Evolutionary conservation across 208 protist genomes (phyloP).

Genomic region (Zelonia costaricensis): DNA sequence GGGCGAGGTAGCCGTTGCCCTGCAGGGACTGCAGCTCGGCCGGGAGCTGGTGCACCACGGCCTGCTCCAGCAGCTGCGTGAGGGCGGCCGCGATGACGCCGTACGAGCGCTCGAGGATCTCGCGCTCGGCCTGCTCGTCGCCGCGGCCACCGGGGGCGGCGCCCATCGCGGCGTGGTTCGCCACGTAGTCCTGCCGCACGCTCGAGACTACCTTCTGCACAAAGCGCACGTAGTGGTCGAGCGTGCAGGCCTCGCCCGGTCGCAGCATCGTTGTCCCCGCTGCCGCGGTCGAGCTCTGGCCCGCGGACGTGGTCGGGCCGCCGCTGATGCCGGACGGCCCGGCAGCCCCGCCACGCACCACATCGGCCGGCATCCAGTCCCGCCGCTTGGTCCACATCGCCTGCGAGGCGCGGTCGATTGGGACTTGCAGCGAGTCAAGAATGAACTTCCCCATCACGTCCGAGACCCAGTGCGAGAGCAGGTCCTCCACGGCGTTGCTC

Average conservation of each 20-base stretch:
- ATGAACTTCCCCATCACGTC: constrained; percentile 81
- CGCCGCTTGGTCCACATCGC: constrained; percentile 35
- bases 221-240: constrained; percentile 76
- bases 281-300: neutral
- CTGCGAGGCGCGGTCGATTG: constrained; percentile 53
- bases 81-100: constrained; percentile 68
- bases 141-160: constrained; percentile 27
- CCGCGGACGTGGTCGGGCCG: neutral
- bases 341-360: constrained; percentile 9
- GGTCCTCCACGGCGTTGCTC: constrained; percentile 37
- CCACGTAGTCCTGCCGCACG: constrained; percentile 61
- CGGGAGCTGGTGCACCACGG: constrained; percentile 46
- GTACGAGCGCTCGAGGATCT: constrained; percentile 64
- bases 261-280: constrained; percentile 19
- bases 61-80: constrained; percentile 60
- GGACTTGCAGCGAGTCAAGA: constrained; percentile 64
- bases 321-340: constrained; percentile 2
- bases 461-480: constrained; percentile 55
- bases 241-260: constrained; percentile 72
- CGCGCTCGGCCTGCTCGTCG: constrained; percentile 61
- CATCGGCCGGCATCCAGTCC: constrained; percentile 28
- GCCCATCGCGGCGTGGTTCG: constrained; percentile 21
- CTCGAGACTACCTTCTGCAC: constrained; percentile 62
- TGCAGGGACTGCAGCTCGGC: constrained; percentile 50
- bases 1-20: constrained; percentile 67